Evolutionary conservation across 179 eudicot species (phyloP), one percentile per base, ranked within the genome.

Genomic region (Monotropa hypopitys): DNA sequence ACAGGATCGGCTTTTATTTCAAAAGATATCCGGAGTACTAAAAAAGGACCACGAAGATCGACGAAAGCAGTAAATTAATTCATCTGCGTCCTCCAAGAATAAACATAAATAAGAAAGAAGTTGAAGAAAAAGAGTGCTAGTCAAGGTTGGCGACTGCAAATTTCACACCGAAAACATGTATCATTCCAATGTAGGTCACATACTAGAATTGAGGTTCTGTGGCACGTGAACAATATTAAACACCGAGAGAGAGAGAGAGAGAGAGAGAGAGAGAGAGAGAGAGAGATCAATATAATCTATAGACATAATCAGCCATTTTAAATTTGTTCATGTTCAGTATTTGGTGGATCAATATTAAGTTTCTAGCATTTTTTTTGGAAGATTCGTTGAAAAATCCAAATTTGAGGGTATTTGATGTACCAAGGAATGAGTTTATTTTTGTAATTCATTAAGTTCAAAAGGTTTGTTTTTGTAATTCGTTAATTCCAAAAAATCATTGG

Each of bases 91-190:
- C 65, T 26, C 35, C 26, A 67, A 18, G 53, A 53, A 51, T 40
- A 13, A 47, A 15, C 23, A 43, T 15, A 7, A 9, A 10, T 3
- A 49, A 21, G 1, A 74, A 0, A 16, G 5, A 51, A 54, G 4
- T 51, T 7, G 43, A 50, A 72, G 16, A 32, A 43, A 7, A 5
- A 30, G 10, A 23, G 28, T 70, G n/a, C 11, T 3, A 47, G 40
- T 5, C 21, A 16, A n/a, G 32, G 45, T 51, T 20, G 8, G 9
- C 21, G 45, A 61, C 56, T 30, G 61, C 32, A 72, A 32, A 51
- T 51, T 72, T 49, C 74, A 47, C 56, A 72, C 75, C 42, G 47
- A 7, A 53, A 33, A 35, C 46, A 72, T 72, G 21, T 63, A 33
- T 51, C 23, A 9, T 47, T 56, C 40, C 12, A 20, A 8, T 12